Evolutionary conservation across 306 rosid species (phyloP).

Genomic region (Styphnolobium japonicum): DNA sequence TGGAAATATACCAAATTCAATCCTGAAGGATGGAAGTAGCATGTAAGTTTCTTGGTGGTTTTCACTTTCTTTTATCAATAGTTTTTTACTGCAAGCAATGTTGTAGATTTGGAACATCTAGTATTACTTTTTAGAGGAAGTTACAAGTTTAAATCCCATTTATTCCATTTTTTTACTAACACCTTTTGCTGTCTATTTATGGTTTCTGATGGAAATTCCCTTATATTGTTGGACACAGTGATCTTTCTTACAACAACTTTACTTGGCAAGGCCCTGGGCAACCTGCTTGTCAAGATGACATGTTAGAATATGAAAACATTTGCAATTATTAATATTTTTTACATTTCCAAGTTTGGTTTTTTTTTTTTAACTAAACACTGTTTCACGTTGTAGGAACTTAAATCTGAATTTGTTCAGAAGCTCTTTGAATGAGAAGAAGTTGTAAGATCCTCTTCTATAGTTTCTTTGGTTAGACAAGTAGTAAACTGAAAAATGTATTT

Average conservation of each 20-base stretch:
- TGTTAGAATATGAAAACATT: slow-evolving; percentile 37
- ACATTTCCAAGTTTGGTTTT: background rate
- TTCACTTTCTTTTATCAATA: background rate
- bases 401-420: slow-evolving; percentile 65
- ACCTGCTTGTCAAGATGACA: slow-evolving; percentile 51
- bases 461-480: background rate
- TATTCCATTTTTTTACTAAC: no score
- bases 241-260: slow-evolving; percentile 83
- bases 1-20: slow-evolving; percentile 55
- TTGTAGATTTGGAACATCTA: background rate
- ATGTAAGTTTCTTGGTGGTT: slow-evolving; percentile 52
- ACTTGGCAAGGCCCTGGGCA: slow-evolving; percentile 63
- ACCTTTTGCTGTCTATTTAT: background rate
- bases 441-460: slow-evolving; percentile 45
- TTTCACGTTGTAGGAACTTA: slow-evolving; percentile 50
- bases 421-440: slow-evolving; percentile 34
- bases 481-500: slow-evolving; percentile 11
- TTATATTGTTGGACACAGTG: slow-evolving; percentile 45
- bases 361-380: background rate
- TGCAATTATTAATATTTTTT: background rate
- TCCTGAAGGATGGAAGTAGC: slow-evolving; percentile 63
- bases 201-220: slow-evolving; percentile 16
- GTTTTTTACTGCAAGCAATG: background rate
- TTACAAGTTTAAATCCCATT: background rate
- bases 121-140: background rate